Evolutionary conservation across 352 stramenopile genomes (phyloP), one percentile per base, ranked within the genome.

Genomic region (Phytopythium kandeliae): DNA sequence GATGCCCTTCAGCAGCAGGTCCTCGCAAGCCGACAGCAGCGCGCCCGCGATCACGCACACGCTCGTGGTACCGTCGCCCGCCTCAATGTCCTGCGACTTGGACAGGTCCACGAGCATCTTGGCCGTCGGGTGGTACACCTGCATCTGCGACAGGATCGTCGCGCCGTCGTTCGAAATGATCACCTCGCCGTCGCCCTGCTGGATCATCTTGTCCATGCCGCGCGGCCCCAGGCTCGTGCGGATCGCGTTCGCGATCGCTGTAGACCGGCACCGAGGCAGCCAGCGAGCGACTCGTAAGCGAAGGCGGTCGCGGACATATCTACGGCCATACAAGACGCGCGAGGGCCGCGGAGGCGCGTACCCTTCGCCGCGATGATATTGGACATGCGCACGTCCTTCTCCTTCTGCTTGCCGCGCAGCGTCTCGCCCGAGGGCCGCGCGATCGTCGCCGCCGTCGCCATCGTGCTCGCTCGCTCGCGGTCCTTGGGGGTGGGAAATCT

Each of bases 191-290:
- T 98, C 94, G 51, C 86, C 85, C 48, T 97, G 85, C 70, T 98
- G 91, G 67, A 99, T 98, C 76, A 99, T 98, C 83, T 99, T 99
- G 86, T 99, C 97, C 96, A 99, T 99, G 42, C 97, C 97, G 21
- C 96, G 87, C 11, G 97, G 97, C 0, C 97, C 97, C 22, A 99
- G 79, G 54, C 90, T 98, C 54, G 97, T 99, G 52, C 96, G 89
- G 61, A 99, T 96, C 33, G 96, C 95, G 71, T 99, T 97, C 9
- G 97, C 96, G 15, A 99, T 98, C 24, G 96, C 97, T 93, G 38
- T 9, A 31, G 28, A 10, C 9, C 28, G 28, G 28, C 28, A 31
- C 28, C 28, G 28, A 4, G 28, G 28, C 9, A n/a, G n/a, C n/a
- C n/a, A n/a, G n/a, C n/a, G n/a, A n/a, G n/a, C n/a, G n/a, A n/a